Conservation (phyloP, 148 eudicot species). For the Selenicereus undatus region DNA sequence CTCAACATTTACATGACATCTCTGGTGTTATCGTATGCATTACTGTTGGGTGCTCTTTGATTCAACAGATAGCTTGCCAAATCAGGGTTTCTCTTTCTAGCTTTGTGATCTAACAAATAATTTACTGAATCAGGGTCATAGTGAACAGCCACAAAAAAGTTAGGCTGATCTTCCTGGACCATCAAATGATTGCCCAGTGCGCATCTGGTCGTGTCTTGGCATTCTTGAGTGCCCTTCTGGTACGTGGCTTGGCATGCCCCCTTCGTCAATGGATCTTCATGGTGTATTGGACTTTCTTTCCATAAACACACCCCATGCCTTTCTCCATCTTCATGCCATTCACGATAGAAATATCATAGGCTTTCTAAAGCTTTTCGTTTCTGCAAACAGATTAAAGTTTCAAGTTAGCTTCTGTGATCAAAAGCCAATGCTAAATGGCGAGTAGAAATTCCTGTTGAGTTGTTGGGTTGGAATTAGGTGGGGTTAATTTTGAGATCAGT, state of each 20-base stretch:
- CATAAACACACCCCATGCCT: conserved; percentile 6
- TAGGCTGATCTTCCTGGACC: conserved; percentile 27
- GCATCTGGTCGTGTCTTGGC: conserved; percentile 11
- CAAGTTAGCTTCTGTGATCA: conserved; percentile 2
- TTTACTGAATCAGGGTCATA: conserved; percentile 38
- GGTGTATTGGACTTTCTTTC: conserved; percentile 11
- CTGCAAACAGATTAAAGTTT: conserved; percentile 32
- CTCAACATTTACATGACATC: conserved; percentile 22
- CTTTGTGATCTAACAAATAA: conserved; percentile 34
- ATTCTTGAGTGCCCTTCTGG: conserved; percentile 15
- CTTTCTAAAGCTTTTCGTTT: conserved; percentile 42
- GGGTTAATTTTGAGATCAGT: not conserved
- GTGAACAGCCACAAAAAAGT: conserved; percentile 27
- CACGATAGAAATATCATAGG: conserved; percentile 27
- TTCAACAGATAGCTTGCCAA: conserved; percentile 39
- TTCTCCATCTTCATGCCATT: conserved; percentile 27
- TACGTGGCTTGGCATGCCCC: conserved; percentile 3
- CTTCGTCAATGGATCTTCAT: conserved; percentile 11
- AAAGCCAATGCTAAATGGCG: not conserved
- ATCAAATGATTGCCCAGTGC: conserved; percentile 16
- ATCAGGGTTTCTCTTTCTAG: conserved; percentile 17
- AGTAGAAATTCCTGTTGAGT: not conserved
- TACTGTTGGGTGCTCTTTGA: conserved; percentile 26
- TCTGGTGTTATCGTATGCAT: conserved; percentile 25
- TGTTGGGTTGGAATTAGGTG: not conserved